These are phyloP conservation scores for Candolleomyces eurysporus DNA, from an alignment of 768 basidiomycete genomes.

Conservation along the genomic window DNA sequence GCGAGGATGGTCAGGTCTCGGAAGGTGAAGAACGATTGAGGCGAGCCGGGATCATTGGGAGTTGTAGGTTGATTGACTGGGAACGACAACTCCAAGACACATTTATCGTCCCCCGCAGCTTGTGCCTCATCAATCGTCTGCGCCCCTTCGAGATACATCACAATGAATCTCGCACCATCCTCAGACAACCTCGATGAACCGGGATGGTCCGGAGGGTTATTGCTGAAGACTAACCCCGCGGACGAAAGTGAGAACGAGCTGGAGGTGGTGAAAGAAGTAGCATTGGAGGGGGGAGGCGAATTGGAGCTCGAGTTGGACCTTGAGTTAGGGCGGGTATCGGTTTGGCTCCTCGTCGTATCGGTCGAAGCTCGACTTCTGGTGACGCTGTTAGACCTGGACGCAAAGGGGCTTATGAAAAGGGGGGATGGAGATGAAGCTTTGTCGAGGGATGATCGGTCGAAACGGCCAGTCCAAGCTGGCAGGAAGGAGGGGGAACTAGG, in stretches of 20 bases:
- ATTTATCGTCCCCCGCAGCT: neutral
- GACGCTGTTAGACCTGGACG: constrained; percentile 2
- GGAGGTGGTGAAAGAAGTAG: neutral
- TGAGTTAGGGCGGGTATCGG: neutral
- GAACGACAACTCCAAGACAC: constrained; percentile 1
- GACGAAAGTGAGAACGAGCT: neutral
- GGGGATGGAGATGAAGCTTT: neutral
- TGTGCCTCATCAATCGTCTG: neutral
- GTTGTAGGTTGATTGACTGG: neutral
- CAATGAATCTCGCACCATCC: neutral
- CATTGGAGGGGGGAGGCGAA: neutral
- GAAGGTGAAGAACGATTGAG: neutral
- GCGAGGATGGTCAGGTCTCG: neutral
- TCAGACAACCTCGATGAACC: too few species aligned
- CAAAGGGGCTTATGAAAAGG: constrained; percentile 8
- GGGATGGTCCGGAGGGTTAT: neutral
- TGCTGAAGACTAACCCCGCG: constrained; percentile 1
- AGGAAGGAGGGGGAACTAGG: too few species aligned
- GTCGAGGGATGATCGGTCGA: neutral
- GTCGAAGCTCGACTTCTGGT: neutral
- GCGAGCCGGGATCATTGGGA: neutral
- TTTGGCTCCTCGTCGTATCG: neutral
- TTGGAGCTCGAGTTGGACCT: neutral
- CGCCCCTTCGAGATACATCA: neutral
- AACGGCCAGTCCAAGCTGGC: neutral